These are phyloP conservation scores for Diutina catenulata DNA, from an alignment of 1,139 yeast genomes.

Conservation along the genomic window DNA sequence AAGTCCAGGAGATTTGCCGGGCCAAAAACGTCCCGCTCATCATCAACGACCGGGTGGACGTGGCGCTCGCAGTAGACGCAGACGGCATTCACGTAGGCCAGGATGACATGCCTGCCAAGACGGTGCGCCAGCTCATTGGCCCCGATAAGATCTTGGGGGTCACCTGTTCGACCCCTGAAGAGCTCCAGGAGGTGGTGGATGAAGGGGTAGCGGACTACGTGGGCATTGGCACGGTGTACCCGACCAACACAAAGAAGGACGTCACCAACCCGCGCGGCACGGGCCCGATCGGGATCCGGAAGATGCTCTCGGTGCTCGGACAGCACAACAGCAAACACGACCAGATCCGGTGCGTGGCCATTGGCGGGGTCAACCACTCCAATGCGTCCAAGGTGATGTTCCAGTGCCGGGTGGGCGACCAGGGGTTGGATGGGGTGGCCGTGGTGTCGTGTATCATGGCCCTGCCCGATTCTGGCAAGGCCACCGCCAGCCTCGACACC, in stretches of 20 bases:
- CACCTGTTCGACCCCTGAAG: slow-evolving; percentile 50
- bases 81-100: slow-evolving; percentile 95
- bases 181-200: slow-evolving; percentile 43
- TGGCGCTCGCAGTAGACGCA: slow-evolving; percentile 81
- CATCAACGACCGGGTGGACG: slow-evolving; percentile 82
- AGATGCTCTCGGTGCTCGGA: slow-evolving; percentile 38
- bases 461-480: slow-evolving; percentile 38
- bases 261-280: slow-evolving; percentile 25
- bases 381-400: slow-evolving; percentile 49
- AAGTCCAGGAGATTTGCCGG: slow-evolving; percentile 51
- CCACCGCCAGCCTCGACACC: slow-evolving; percentile 28
- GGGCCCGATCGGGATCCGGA: slow-evolving; percentile 59
- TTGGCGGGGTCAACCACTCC: slow-evolving; percentile 71
- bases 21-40: slow-evolving; percentile 59
- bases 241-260: slow-evolving; percentile 59
- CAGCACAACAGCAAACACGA: slow-evolving; percentile 17
- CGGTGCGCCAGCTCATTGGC: slow-evolving; percentile 57
- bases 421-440: slow-evolving; percentile 64
- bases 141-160: slow-evolving; percentile 71
- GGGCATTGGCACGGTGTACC: slow-evolving; percentile 77
- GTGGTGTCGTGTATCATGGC: slow-evolving; percentile 86
- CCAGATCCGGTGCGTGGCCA: slow-evolving; percentile 53
- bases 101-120: slow-evolving; percentile 64
- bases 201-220: slow-evolving; percentile 62
- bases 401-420: slow-evolving; percentile 36